These are phyloP conservation scores for Rhodomyrtus psidioides DNA, from an alignment of 441 rosid species.

Conservation along the genomic window DNA sequence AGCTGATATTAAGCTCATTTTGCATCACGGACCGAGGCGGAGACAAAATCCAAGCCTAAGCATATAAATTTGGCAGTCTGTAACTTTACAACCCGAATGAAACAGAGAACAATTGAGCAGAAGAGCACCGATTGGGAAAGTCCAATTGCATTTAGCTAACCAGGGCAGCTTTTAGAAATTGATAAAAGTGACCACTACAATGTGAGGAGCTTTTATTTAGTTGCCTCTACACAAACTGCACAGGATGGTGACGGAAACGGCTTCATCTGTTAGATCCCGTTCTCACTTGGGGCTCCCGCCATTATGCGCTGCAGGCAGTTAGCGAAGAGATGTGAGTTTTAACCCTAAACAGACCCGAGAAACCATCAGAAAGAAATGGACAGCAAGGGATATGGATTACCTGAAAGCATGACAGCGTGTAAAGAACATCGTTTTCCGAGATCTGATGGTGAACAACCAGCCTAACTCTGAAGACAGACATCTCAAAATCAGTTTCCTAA, in stretches of 20 bases:
- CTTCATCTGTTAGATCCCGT: conserved; percentile 11
- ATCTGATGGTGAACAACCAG: conserved; percentile 87
- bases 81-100: neutral
- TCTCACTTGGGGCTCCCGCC: conserved; percentile 19
- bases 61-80: neutral
- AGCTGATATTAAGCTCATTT: neutral
- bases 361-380: neutral
- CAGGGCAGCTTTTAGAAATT: neutral
- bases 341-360: neutral
- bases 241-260: neutral
- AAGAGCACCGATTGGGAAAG: neutral
- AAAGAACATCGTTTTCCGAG: conserved; percentile 66
- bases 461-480: conserved; percentile 46
- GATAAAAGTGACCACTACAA: neutral
- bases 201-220: neutral
- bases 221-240: neutral
- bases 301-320: conserved; percentile 37
- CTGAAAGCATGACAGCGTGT: conserved; percentile 59
- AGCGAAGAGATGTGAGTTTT: neutral
- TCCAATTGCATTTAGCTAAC: neutral
- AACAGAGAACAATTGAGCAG: neutral
- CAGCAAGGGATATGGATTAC: conserved; percentile 14
- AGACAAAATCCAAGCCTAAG: neutral
- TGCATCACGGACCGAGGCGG: too few species aligned
- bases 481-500: neutral